These are phyloP conservation scores for Baorangia bicolor DNA, from an alignment of 768 basidiomycete species.

Conservation along the genomic window DNA sequence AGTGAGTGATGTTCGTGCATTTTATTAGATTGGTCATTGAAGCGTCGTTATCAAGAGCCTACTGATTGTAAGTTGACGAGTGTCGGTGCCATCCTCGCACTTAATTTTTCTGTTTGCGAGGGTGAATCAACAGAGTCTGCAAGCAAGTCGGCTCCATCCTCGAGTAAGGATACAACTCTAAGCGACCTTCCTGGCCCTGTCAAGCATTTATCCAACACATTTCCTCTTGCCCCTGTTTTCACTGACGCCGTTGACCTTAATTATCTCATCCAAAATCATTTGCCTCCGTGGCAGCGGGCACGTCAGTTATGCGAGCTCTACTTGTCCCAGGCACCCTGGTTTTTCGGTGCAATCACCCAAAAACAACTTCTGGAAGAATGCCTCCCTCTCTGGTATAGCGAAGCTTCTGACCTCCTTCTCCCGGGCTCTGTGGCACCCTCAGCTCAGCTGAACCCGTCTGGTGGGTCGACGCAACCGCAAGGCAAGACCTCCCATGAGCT, in stretches of 20 bases:
- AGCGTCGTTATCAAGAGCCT: slow-evolving; percentile 41
- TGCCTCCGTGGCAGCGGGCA: slow-evolving; percentile 62
- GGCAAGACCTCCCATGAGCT: slow-evolving; percentile 54
- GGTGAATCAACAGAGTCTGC: slow-evolving; percentile 21
- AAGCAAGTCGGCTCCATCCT: not conserved
- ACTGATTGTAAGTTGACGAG: slow-evolving; percentile 46
- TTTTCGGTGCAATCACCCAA: slow-evolving; percentile 68
- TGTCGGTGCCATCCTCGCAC: not conserved
- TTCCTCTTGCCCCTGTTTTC: slow-evolving; percentile 48
- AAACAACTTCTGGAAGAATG: slow-evolving; percentile 63
- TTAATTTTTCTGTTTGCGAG: slow-evolving; percentile 13
- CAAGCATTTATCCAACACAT: slow-evolving; percentile 36
- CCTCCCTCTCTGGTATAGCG: slow-evolving; percentile 65
- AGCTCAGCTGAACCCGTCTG: slow-evolving; percentile 1
- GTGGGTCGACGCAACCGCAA: slow-evolving; percentile 9
- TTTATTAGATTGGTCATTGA: slow-evolving; percentile 11
- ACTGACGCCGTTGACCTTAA: slow-evolving; percentile 41
- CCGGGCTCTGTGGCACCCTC: slow-evolving; percentile 29
- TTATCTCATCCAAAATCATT: slow-evolving; percentile 45
- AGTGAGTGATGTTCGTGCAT: slow-evolving; percentile 43
- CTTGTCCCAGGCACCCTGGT: slow-evolving; percentile 78
- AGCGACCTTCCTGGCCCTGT: slow-evolving; percentile 25
- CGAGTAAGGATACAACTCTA: not conserved
- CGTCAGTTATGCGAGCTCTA: slow-evolving; percentile 63
- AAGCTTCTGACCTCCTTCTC: slow-evolving; percentile 35